Base-by-base conservation (phyloP, 352 stramenopile genomes). In the Phytophthora litchii region DNA sequence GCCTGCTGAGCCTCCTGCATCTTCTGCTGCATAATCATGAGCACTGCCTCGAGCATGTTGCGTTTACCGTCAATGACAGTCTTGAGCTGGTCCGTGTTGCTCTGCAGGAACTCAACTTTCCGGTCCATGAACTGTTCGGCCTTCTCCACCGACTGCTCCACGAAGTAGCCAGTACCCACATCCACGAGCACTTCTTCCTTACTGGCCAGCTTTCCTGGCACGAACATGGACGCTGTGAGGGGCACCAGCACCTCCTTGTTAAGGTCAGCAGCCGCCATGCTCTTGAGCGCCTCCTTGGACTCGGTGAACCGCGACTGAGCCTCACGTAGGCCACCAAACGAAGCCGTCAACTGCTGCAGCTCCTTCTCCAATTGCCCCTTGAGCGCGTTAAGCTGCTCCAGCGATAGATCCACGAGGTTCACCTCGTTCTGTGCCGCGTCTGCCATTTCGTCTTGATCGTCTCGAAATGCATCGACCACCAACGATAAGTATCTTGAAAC, bases 121-220 rank as follows among this genome's bases (percentile, higher is more conserved):
- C 93, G 74, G 63, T 97, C 89, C 78, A 98, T 88, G 61, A 98
- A 97, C 38, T 80, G 80, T 51, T 88, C 80, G 12, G 92, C 94
- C 60, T 97, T 88, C n/a, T 80, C 83, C 42, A 88, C 67, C 36
- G 70, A 89, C 58, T 98, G 96, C 76, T 98, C 89, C 21, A 95
- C 86, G 71, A 97, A 98, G 77, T 97, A 98, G 17, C 93, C 95
- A 25, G 95, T 98, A 25, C 95, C 95, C n/a, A 98, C 72, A 58
- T 98, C 95, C 52, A 98, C 91, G 32, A 98, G 77, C 38, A 98
- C 78, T 40, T 95, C 84, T 23, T 91, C 77, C 14, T 93, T 86
- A 56, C 95, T 90, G 29, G 79, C 66, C 25, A 98, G 78, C 51
- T 76, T 96, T 16, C 91, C 95, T 0, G 91, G 91, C 20, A 97